A percentile compares a stretch with the other conserved stretches of the same genome.
phyloP scores from a whole-genome alignment of 257 asterid species.

The Ilex aquifolium region DNA sequence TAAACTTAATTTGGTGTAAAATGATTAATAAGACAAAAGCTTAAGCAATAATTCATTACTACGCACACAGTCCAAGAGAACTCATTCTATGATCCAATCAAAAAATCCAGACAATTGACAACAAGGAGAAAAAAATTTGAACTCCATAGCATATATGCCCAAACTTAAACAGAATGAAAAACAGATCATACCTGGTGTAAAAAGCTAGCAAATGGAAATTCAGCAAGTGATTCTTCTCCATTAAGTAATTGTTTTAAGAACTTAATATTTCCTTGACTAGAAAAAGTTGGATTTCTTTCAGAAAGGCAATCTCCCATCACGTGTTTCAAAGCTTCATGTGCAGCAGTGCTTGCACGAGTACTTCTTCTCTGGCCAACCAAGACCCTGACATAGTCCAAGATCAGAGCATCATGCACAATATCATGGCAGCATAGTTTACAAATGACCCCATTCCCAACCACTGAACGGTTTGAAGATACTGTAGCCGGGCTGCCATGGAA shows the following conservation, averaged over 20 bases:
- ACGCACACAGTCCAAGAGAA: too few species aligned
- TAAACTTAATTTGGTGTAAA: too few species aligned
- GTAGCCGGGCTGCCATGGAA: conserved; percentile 48
- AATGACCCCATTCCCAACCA: conserved; percentile 50
- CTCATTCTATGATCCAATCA: too few species aligned
- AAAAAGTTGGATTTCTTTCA: conserved; percentile 30
- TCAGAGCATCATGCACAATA: conserved; percentile 68
- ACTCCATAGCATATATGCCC: background rate
- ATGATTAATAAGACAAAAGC: too few species aligned
- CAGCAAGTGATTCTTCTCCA: conserved; percentile 91
- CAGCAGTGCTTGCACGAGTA: conserved; percentile 55
- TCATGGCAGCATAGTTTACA: conserved; percentile 81
- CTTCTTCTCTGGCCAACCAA: conserved; percentile 68
- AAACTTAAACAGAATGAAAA: conserved; percentile 9
- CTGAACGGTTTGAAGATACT: conserved; percentile 60
- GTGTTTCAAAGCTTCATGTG: conserved; percentile 54
- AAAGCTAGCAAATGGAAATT: conserved; percentile 91
- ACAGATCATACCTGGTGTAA: conserved; percentile 63
- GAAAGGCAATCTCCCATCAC: conserved; percentile 44
- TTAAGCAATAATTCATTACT: too few species aligned
- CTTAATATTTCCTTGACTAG: conserved; percentile 30
- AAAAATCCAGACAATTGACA: background rate
- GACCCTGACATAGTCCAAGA: conserved; percentile 75
- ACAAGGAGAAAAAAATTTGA: conserved; percentile 1
- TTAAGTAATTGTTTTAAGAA: conserved; percentile 43